These are phyloP conservation scores for Backusella circina DNA, from an alignment of 192 early-diverging fungal species.

Conservation along the genomic window DNA sequence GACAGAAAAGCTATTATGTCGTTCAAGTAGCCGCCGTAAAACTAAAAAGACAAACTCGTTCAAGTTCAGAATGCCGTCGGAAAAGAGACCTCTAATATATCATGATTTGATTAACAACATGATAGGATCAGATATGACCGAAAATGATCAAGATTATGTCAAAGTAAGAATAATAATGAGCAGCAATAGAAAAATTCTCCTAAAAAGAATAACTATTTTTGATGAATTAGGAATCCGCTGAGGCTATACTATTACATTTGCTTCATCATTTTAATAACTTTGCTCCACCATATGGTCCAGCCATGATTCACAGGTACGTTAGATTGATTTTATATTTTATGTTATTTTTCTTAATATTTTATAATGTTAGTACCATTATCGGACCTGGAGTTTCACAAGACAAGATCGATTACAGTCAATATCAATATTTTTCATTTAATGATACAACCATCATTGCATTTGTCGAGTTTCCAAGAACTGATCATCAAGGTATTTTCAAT, in stretches of 20 bases:
- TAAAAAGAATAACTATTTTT: background rate
- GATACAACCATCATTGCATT: conserved; percentile 69
- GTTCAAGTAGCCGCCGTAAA: background rate
- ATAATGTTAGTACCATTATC: conserved; percentile 33
- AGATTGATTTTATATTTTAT: background rate
- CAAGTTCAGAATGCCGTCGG: conserved; percentile 28
- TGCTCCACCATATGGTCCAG: conserved; percentile 58
- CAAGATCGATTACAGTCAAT: conserved; percentile 43
- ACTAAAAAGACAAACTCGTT: conserved; percentile 18
- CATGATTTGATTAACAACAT: conserved; percentile 14
- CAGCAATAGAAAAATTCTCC: background rate
- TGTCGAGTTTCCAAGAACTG: conserved; percentile 55
- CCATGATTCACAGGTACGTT: conserved; percentile 34
- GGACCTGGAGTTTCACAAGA: conserved; percentile 32
- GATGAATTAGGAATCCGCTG: conserved; percentile 57
- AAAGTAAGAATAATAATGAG: conserved; percentile 14
- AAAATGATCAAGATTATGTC: conserved; percentile 29
- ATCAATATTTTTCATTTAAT: conserved; percentile 72
- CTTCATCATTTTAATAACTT: conserved; percentile 69
- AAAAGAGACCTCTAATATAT: conserved; percentile 19
- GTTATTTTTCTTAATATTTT: background rate
- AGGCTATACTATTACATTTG: conserved; percentile 65
- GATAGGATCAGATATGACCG: background rate
- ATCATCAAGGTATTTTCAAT: conserved; percentile 31
- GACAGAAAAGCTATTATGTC: conserved; percentile 31